A percentile compares a stretch with the other conserved stretches of the same genome.
Evolutionary conservation across 2,329 filamentous ascomycete genomes (phyloP).

Genomic region (Fusarium caatingaense): DNA sequence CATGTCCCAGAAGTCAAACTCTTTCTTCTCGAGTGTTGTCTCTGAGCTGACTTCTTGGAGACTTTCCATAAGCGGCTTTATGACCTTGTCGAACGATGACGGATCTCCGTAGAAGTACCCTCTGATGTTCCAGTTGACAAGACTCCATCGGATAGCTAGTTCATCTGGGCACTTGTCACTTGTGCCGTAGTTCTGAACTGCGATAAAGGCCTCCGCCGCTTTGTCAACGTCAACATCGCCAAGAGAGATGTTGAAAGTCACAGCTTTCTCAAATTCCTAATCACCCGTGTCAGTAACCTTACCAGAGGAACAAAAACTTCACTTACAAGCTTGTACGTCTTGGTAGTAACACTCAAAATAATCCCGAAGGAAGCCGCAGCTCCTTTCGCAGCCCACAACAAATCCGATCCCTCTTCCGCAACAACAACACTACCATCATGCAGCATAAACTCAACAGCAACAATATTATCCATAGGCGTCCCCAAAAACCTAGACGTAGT

Average conservation of each 20-base stretch:
- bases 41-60: conserved; percentile 13
- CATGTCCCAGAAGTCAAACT: conserved; percentile 31
- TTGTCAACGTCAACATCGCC: conserved; percentile 11
- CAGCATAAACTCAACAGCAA: conserved; percentile 33
- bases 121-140: conserved; percentile 11
- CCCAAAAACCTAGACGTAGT: conserved; percentile 27
- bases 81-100: conserved; percentile 11
- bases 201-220: conserved; percentile 25
- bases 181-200: conserved; percentile 27
- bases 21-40: conserved; percentile 13
- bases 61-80: conserved; percentile 11
- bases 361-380: conserved; percentile 37
- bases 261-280: neutral
- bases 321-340: conserved; percentile 31
- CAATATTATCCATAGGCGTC: conserved; percentile 33
- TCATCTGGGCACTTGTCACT: conserved; percentile 20
- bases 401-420: conserved; percentile 25
- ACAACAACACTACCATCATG: conserved; percentile 36
- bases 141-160: conserved; percentile 34
- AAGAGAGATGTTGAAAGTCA: conserved; percentile 34
- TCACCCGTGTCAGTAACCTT: too few relatives aligned
- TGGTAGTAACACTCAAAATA: conserved; percentile 29
- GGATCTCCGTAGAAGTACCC: conserved; percentile 41
- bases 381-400: conserved; percentile 38
- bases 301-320: neutral